Evolutionary conservation across 2,329 filamentous ascomycete species (phyloP).

Genomic region (Leptographium galeiforme): DNA sequence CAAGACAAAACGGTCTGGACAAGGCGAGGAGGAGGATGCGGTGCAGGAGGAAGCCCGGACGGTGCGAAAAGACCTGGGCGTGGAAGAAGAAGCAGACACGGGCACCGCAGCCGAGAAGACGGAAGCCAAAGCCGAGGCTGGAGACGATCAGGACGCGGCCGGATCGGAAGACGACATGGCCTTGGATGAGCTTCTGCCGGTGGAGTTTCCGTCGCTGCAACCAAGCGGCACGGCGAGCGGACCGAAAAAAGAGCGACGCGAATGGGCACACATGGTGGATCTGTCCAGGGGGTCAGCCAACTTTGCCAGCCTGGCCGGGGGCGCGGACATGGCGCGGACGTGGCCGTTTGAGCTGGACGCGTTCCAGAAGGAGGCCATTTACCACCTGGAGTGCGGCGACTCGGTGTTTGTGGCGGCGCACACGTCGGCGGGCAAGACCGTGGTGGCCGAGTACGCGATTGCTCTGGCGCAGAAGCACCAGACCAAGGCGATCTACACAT

Average conservation of each 20-base stretch:
- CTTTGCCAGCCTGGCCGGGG: constrained; percentile 77
- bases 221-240: constrained; percentile 66
- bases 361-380: constrained; percentile 97
- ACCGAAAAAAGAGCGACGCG: constrained; percentile 60
- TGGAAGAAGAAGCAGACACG: background rate
- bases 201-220: constrained; percentile 86
- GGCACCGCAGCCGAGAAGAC: background rate
- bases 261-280: constrained; percentile 99
- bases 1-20: too few relatives aligned
- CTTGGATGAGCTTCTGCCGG: constrained; percentile 76
- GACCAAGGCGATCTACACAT: constrained; percentile 99
- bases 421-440: constrained; percentile 94
- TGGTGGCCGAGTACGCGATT: constrained; percentile 96
- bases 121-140: constrained; percentile 31
- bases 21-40: background rate
- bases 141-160: constrained; percentile 25
- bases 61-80: background rate
- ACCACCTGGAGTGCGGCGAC: constrained; percentile 90
- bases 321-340: constrained; percentile 70
- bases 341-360: constrained; percentile 97
- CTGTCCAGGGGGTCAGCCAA: constrained; percentile 89
- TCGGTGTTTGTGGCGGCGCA: constrained; percentile 97
- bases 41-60: background rate
- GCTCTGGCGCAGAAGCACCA: constrained; percentile 94
- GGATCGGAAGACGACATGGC: constrained; percentile 21